phyloP scores from a whole-genome alignment of 495 filamentous ascomycete species.

The Aspergillus sclerotioniger region DNA sequence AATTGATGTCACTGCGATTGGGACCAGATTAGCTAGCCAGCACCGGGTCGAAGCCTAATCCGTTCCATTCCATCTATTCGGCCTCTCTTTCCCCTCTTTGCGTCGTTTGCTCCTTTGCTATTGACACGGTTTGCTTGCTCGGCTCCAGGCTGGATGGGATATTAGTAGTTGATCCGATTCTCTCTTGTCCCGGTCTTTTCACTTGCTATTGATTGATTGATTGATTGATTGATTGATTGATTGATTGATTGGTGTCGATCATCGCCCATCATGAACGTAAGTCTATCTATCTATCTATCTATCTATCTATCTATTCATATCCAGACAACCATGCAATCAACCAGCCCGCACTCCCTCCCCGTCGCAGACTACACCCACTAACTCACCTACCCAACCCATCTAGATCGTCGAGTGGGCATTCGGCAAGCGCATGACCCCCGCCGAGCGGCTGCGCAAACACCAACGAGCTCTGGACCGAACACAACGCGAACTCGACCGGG shows the following conservation, averaged over 20 bases:
- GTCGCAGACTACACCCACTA: background rate
- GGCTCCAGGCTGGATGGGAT: too few species aligned
- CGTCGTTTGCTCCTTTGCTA: too few species aligned
- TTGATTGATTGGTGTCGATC: background rate
- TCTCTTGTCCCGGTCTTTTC: too few species aligned
- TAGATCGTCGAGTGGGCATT: slow-evolving; percentile 98
- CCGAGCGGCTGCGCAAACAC: slow-evolving; percentile 94
- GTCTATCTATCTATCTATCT: slow-evolving; percentile 9
- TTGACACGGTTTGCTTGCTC: too few species aligned
- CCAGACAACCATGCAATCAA: background rate
- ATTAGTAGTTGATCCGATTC: too few species aligned
- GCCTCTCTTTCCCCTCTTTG: too few species aligned
- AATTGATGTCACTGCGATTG: background rate
- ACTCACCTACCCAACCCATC: slow-evolving; percentile 1
- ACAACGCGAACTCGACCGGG: slow-evolving; percentile 90
- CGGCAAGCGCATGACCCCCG: slow-evolving; percentile 96
- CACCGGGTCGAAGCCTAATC: too few species aligned
- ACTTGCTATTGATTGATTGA: too few species aligned
- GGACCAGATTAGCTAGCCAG: too few species aligned
- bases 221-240: too few species aligned
- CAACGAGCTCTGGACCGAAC: slow-evolving; percentile 96
- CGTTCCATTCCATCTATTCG: too few species aligned
- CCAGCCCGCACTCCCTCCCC: background rate
- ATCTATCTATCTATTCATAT: background rate
- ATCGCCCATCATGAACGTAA: slow-evolving; percentile 59